Base-by-base conservation (phyloP, 768 basidiomycete genomes). In the Lepiota venenata region DNA sequence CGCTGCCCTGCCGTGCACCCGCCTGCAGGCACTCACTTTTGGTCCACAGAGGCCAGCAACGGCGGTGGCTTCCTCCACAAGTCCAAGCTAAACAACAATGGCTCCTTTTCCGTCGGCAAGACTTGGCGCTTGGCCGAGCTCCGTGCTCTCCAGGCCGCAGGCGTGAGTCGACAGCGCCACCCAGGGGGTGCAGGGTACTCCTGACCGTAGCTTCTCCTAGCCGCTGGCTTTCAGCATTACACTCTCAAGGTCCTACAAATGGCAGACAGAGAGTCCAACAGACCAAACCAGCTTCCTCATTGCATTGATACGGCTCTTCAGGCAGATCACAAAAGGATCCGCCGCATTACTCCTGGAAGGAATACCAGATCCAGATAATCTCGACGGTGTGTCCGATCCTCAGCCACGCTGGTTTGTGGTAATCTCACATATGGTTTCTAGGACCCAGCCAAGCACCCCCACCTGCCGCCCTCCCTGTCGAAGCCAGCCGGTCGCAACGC, bases 31-130 rank as follows among this genome's bases (percentile, higher is more conserved):
- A n/a, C n/a, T n/a, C n/a, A n/a, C n/a, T n/a, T n/a, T n/a, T n/a
- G n/a, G n/a, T n/a, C 46, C 42, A 16, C 63, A 89, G 88, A 85
- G 73, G 74, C 84, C 3, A 72, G 66, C 56, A 80, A 80, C 59
- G 83, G 84, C 21, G 70, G 75, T 44, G 86, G 86, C 1, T 83
- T 85, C 67, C 81, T 99, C 16, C 95, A 99, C 80, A 99, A 99
- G 72, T 93, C 95, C 1, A 98, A 98, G 72, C 74, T 92, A 59
- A 98, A 99, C 66, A 85, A 87, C 40, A 98, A 98, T 65, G 88
- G 91, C 32, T 82, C 92, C 0, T 98, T 96, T 70, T 97, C 93
- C 7, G 92, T 98, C 45, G 97, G 97, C 5, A 99, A 99, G 75
- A 93, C 96, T 1, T 99, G 97, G 97, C 80, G 75, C 56, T 71